phyloP scores from a whole-genome alignment of 1,284 basidiomycete species.

The Cutaneotrichosporon sp. region DNA sequence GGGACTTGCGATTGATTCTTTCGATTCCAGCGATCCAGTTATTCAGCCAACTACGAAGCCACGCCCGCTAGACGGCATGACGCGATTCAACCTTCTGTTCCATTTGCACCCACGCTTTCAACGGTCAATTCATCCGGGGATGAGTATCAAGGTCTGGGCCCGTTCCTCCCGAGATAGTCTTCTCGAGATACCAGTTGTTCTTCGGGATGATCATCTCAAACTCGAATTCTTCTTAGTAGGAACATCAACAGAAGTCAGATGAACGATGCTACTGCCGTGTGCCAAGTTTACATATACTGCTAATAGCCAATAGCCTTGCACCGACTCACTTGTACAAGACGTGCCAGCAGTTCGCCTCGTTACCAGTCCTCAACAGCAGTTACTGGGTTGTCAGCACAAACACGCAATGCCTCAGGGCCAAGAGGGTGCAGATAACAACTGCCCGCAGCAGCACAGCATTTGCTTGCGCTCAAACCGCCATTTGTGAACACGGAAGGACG shows the following conservation, averaged over 20 bases:
- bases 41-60: too few relatives aligned
- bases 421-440: not conserved
- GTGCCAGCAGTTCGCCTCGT: not conserved
- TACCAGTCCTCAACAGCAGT: not conserved
- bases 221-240: too few relatives aligned
- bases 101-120: too few relatives aligned
- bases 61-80: too few relatives aligned
- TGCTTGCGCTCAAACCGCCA: too few relatives aligned
- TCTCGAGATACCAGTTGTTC: not conserved
- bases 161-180: not conserved
- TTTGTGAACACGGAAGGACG: too few relatives aligned
- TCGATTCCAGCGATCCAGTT: too few relatives aligned
- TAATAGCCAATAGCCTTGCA: not conserved
- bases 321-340: not conserved
- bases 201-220: not conserved
- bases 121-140: too few relatives aligned
- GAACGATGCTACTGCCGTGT: not conserved
- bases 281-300: constrained; percentile 6
- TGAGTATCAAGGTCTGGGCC: too few relatives aligned
- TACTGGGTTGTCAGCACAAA: not conserved
- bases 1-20: too few relatives aligned
- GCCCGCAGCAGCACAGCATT: not conserved
- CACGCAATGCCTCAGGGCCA: too few relatives aligned
- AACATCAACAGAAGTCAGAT: not conserved
- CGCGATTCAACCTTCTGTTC: too few relatives aligned